Conservation (phyloP, 257 asterid species). For the Scutellaria baicalensis region DNA sequence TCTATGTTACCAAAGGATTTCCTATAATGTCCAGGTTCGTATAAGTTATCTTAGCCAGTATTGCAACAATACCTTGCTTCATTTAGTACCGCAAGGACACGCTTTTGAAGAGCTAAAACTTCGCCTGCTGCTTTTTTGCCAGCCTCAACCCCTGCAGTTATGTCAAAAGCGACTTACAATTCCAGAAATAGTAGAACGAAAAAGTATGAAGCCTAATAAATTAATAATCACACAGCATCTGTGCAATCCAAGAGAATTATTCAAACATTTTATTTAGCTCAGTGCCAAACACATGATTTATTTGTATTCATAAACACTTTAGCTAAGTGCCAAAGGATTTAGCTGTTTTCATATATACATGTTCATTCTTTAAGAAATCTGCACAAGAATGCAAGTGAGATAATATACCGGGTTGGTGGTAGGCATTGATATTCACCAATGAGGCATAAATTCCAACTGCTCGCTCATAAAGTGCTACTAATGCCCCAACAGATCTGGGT, state of each 20-base stretch:
- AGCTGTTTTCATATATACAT: background rate
- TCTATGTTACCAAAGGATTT: background rate
- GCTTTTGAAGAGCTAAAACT: constrained; percentile 95
- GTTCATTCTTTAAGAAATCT: background rate
- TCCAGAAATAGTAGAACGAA: background rate
- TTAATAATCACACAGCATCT: background rate
- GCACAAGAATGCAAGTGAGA: constrained; percentile 5
- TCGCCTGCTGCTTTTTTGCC: constrained; percentile 99
- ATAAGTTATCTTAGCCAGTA: constrained; percentile 1
- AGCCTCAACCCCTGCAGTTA: constrained; percentile 86
- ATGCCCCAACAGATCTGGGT: constrained; percentile 94
- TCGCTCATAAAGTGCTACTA: constrained; percentile 91
- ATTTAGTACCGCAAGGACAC: constrained; percentile 86
- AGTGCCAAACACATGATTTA: background rate
- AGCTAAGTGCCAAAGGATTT: background rate
- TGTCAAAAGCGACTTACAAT: constrained; percentile 7
- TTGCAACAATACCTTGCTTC: constrained; percentile 66
- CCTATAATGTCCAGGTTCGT: background rate
- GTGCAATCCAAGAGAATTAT: background rate
- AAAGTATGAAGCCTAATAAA: constrained; percentile 4
- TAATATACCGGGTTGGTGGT: constrained; percentile 93
- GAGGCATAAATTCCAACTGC: constrained; percentile 98
- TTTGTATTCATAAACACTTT: background rate
- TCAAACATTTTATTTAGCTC: background rate
- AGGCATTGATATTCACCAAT: constrained; percentile 88